Percentiles rank a stretch among this genome's conserved stretches.
Evolutionary conservation across 495 filamentous ascomycete species (phyloP).

Genomic region (Symbiotaphrina buchneri): DNA sequence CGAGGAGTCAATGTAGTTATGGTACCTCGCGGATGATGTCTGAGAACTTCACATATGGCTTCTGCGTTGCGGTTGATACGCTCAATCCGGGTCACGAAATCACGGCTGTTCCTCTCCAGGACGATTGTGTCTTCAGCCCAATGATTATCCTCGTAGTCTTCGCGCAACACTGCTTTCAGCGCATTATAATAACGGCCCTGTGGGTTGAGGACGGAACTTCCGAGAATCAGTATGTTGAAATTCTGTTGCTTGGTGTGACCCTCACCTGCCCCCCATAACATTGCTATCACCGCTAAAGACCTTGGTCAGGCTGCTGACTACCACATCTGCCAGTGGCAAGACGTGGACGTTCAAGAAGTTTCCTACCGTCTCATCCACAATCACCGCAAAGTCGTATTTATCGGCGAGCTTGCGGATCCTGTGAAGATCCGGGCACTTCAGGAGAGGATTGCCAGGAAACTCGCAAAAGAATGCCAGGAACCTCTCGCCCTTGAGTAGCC

Average conservation of each 20-base stretch:
- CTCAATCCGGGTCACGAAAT: conserved; percentile 66
- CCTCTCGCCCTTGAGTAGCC: conserved; percentile 47
- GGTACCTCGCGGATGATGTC: conserved; percentile 26
- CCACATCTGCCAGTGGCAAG: conserved; percentile 68
- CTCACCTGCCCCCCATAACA: conserved; percentile 75
- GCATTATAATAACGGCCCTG: conserved; percentile 41
- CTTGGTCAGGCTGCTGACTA: conserved; percentile 87
- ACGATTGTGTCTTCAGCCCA: conserved; percentile 90
- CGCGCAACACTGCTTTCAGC: conserved; percentile 35
- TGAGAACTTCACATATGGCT: conserved; percentile 49
- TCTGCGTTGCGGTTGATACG: conserved; percentile 77
- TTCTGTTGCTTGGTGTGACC: neutral
- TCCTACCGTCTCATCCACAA: conserved; percentile 89
- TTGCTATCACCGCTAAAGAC: conserved; percentile 94
- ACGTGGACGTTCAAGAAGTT: conserved; percentile 93
- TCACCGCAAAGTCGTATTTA: conserved; percentile 68
- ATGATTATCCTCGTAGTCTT: conserved; percentile 66
- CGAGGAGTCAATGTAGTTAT: neutral
- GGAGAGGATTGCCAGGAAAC: conserved; percentile 78
- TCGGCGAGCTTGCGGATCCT: conserved; percentile 66
- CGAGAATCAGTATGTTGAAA: conserved; percentile 5
- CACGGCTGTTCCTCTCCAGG: conserved; percentile 86
- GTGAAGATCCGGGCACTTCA: conserved; percentile 61
- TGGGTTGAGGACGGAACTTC: conserved; percentile 64
- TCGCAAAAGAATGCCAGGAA: conserved; percentile 83